Base-by-base conservation (phyloP, 495 filamentous ascomycete species). In the Penicillium odoratum region DNA sequence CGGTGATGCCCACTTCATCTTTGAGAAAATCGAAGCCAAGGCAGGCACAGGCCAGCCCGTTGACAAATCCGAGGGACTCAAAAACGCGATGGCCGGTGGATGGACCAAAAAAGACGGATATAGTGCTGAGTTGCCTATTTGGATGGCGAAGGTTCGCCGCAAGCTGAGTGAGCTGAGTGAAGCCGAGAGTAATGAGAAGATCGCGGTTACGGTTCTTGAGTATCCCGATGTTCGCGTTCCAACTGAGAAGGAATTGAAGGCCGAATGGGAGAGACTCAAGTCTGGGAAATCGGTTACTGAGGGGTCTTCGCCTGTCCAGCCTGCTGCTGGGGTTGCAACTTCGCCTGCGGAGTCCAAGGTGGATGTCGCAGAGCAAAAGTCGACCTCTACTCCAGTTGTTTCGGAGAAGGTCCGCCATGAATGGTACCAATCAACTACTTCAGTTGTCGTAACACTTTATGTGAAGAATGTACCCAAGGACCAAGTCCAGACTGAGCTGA, bases 1-100 rank as follows among this genome's bases (percentile, higher is more conserved):
- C 58, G 92, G 84, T 5, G 91, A 98, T 74, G 85, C 93, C 11
- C 79, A 80, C 50, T 84, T 87, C 62, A 84, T 92, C 44, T 86
- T 94, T 25, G 79, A 77, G 16, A 82, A 86, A 71, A 82, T 89
- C 30, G 82, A 83, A 63, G 78, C 81, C 45, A 82, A 85, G 78
- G 60, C 78, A 9, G 81, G 0, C 9, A 29, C 25, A 26, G 16
- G 7, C 9, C 13, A 25, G 1, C 31, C 79, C 29, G 76, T 80
- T 74, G 61, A 69, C 16, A 70, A 71, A 56, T 67, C 71, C 3
- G 68, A 72, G 33, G 60, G 66, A 28, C 51, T 73, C 3, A 63
- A 72, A 61, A 59, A 64, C 58, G 70, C 72, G 6, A 76, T 76
- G 71, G 42, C 47, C 16, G 66, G 53, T 4, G 18, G 47, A 18